Conservation (phyloP, 805 yeast genomes). For the Lipomyces sp. region DNA sequence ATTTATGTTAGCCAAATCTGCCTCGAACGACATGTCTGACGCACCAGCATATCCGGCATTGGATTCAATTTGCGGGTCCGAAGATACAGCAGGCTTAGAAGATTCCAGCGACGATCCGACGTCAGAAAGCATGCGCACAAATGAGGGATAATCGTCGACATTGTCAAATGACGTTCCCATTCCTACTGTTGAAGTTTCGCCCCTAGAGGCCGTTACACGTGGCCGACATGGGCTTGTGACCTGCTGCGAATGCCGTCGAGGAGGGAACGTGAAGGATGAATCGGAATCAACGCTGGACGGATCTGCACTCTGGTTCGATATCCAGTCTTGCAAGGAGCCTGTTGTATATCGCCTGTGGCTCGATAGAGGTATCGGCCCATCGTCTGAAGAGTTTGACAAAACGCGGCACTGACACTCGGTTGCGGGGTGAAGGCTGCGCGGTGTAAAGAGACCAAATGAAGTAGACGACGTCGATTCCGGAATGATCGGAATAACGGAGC, state of each 20-base stretch:
- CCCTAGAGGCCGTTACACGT: background rate
- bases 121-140: slow-evolving; percentile 1
- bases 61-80: background rate
- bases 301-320: background rate
- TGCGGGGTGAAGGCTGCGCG: slow-evolving; percentile 10
- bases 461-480: background rate
- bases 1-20: background rate
- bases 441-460: slow-evolving; percentile 4
- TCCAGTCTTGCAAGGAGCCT: slow-evolving; percentile 12
- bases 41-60: background rate
- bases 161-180: background rate
- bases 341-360: slow-evolving; percentile 17
- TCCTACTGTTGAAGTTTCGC: background rate
- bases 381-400: background rate
- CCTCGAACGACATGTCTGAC: background rate
- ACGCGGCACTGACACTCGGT: slow-evolving; percentile 7
- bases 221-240: background rate
- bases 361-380: slow-evolving; percentile 6
- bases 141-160: background rate
- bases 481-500: background rate
- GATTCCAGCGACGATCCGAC: background rate
- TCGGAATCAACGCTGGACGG: background rate
- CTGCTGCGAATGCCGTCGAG: background rate
- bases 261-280: background rate
- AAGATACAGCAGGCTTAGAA: background rate